These are phyloP conservation scores for Isatis lusitanica DNA, from an alignment of 441 rosid genomes.

Conservation along the genomic window DNA sequence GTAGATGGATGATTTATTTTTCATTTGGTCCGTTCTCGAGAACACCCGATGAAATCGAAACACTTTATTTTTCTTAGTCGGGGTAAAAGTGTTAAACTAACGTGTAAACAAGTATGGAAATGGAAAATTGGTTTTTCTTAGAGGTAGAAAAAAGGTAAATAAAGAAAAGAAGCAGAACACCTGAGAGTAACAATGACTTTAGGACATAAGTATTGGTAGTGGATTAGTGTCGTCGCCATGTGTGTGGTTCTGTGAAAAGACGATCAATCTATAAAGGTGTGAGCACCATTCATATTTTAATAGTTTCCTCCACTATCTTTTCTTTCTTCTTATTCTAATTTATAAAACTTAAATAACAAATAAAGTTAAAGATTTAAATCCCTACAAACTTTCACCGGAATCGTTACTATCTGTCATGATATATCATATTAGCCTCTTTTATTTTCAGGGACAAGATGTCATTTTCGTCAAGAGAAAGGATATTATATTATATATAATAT, in stretches of 20 bases:
- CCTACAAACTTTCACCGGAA: slow-evolving; percentile 18
- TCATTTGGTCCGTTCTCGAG: background rate
- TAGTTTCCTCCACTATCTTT: slow-evolving; percentile 38
- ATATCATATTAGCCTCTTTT: slow-evolving; percentile 1
- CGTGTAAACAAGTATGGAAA: background rate
- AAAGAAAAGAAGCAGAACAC: slow-evolving; percentile 24
- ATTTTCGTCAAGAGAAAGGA: slow-evolving; percentile 12
- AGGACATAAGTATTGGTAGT: slow-evolving; percentile 32
- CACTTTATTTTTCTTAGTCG: background rate
- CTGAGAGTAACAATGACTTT: slow-evolving; percentile 46
- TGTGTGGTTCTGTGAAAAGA: slow-evolving; percentile 37
- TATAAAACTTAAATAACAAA: background rate
- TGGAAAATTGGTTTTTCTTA: background rate
- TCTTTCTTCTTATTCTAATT: background rate
- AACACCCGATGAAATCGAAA: background rate
- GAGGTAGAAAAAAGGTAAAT: background rate
- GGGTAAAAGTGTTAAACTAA: background rate
- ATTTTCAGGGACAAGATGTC: slow-evolving; percentile 13
- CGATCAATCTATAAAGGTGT: slow-evolving; percentile 36
- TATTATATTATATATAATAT: slow-evolving; percentile 3
- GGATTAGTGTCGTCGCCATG: slow-evolving; percentile 34
- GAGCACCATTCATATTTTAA: slow-evolving; percentile 26
- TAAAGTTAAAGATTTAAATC: background rate
- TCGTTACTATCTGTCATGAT: slow-evolving; percentile 30
- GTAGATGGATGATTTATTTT: background rate